phyloP scores from a whole-genome alignment of 768 basidiomycete genomes.

The Rhizopogon salebrosus region DNA sequence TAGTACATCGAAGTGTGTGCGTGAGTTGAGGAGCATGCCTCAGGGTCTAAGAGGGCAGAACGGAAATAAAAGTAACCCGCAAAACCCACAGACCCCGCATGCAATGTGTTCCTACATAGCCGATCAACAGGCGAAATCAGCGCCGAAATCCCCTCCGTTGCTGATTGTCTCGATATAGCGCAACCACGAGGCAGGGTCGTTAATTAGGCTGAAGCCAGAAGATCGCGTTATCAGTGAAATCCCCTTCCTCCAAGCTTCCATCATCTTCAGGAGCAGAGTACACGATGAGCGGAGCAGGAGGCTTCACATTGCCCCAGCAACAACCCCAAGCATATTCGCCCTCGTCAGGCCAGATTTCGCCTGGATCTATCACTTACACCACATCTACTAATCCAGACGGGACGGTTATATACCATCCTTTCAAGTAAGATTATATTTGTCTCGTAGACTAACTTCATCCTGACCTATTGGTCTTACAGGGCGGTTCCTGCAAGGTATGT shows the following conservation, averaged over 20 bases:
- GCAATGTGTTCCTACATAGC: background rate
- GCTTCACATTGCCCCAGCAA: conserved; percentile 20
- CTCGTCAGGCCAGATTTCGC: conserved; percentile 40
- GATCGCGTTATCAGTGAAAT: conserved; percentile 11
- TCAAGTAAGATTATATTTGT: conserved; percentile 48
- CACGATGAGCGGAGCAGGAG: conserved; percentile 18
- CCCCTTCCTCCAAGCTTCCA: conserved; percentile 6
- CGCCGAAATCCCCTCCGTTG: background rate
- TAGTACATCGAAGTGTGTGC: background rate
- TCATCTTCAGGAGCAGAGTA: conserved; percentile 3
- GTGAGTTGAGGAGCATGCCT: background rate
- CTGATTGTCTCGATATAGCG: conserved; percentile 28
- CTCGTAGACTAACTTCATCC: background rate
- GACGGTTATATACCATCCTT: conserved; percentile 59
- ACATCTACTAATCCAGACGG: conserved; percentile 62
- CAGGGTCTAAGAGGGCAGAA: too few relatives aligned
- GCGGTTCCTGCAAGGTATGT: conserved; percentile 70
- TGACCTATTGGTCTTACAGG: conserved; percentile 31
- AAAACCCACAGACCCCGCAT: background rate
- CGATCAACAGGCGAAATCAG: conserved; percentile 10
- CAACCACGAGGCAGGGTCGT: conserved; percentile 25
- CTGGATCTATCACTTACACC: conserved; percentile 72
- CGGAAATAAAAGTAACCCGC: background rate
- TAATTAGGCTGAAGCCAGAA: conserved; percentile 10
- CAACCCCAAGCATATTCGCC: conserved; percentile 27